Evolutionary conservation across 192 early-diverging fungal species (phyloP).

Genomic region (Mortierella claussenii): DNA sequence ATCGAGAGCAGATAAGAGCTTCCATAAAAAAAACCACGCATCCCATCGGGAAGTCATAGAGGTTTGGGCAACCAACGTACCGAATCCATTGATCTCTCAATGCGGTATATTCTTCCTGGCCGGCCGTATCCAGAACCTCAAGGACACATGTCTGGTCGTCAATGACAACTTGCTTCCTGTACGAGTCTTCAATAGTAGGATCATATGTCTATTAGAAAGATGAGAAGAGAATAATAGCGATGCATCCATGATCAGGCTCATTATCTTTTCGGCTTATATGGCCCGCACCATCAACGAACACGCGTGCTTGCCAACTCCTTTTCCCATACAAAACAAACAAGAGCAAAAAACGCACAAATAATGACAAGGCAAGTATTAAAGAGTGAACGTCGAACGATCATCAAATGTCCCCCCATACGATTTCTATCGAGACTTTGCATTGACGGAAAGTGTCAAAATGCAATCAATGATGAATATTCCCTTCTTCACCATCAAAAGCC

Average conservation of each 20-base stretch:
- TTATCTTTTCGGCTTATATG: too few species aligned
- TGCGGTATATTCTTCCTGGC: constrained; percentile 85
- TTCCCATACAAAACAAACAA: background rate
- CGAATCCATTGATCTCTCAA: constrained; percentile 85
- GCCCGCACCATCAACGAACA: background rate
- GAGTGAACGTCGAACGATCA: too few species aligned
- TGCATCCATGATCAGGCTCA: too few species aligned
- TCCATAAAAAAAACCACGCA: background rate
- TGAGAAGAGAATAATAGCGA: background rate
- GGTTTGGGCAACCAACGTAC: constrained; percentile 42
- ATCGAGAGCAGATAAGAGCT: constrained; percentile 5
- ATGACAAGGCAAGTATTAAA: too few species aligned
- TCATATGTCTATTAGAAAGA: constrained; percentile 83
- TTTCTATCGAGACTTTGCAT: too few species aligned
- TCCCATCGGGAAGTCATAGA: background rate
- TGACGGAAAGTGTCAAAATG: too few species aligned
- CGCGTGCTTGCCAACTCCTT: constrained; percentile 1
- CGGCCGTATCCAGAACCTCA: constrained; percentile 97
- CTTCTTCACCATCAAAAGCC: too few species aligned
- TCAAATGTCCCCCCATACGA: too few species aligned
- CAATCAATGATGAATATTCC: too few species aligned
- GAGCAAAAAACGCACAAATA: background rate
- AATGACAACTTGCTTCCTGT: constrained; percentile 96
- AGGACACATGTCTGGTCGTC: constrained; percentile 97
- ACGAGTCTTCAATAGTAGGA: constrained; percentile 99